A percentile compares a stretch with the other conserved stretches of the same genome.
phyloP scores from a whole-genome alignment of 768 basidiomycete genomes.

The Gloeopeniophorella convolvens region DNA sequence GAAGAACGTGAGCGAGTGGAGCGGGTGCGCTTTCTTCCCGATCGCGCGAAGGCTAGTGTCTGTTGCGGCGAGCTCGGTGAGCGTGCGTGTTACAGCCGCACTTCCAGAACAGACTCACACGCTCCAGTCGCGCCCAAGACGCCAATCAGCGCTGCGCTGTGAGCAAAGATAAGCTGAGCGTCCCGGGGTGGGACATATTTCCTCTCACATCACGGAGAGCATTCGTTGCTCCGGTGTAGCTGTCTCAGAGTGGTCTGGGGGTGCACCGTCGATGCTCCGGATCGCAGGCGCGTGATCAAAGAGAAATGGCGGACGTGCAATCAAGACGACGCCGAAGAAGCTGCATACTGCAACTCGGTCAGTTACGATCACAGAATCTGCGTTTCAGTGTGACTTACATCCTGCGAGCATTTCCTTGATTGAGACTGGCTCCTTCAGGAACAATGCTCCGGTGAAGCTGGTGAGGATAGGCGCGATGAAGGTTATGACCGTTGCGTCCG shows the following conservation, averaged over 20 bases:
- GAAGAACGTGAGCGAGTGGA: slow-evolving; percentile 68
- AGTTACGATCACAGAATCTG: not conserved
- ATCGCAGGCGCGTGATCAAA: slow-evolving; percentile 48
- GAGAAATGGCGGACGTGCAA: slow-evolving; percentile 70
- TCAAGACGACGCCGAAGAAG: slow-evolving; percentile 70
- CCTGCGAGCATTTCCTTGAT: slow-evolving; percentile 51
- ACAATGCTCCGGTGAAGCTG: slow-evolving; percentile 52
- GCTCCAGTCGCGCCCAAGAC: slow-evolving; percentile 62
- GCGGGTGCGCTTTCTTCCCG: slow-evolving; percentile 66
- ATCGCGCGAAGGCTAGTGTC: slow-evolving; percentile 57
- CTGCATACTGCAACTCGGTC: slow-evolving; percentile 41
- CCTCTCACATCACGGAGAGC: slow-evolving; percentile 49
- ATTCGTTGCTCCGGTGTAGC: slow-evolving; percentile 38
- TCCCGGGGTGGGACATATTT: not conserved
- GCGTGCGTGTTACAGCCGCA: not conserved
- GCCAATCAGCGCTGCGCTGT: slow-evolving; percentile 56
- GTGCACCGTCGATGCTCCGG: too few relatives aligned
- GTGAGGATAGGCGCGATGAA: slow-evolving; percentile 68
- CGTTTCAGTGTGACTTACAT: slow-evolving; percentile 26
- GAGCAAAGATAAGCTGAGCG: not conserved
- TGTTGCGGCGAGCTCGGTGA: slow-evolving; percentile 18
- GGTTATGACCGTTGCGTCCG: slow-evolving; percentile 70
- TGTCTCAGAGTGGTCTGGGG: slow-evolving; percentile 3
- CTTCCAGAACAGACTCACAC: slow-evolving; percentile 39
- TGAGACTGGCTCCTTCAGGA: slow-evolving; percentile 55